Percentiles rank a stretch among this genome's conserved stretches.
These are phyloP conservation scores for Candida sphagnicola DNA, from an alignment of 805 yeast genomes.

Conservation along the genomic window DNA sequence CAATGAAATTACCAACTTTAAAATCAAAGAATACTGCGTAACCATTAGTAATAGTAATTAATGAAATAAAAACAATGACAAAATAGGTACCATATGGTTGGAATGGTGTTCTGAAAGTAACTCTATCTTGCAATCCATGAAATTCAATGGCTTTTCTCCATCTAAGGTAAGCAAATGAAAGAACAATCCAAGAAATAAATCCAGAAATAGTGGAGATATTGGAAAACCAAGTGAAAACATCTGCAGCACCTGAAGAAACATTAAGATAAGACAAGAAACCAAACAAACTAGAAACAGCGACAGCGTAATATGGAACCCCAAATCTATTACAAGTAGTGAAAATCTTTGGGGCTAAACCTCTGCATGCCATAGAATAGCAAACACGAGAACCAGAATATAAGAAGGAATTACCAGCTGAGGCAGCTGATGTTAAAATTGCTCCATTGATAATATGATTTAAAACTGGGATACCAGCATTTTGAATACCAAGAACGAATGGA, in stretches of 20 bases:
- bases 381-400: conserved; percentile 41
- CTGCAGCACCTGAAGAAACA: conserved; percentile 47
- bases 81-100: conserved; percentile 60
- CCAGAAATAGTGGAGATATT: conserved; percentile 66
- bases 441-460: conserved; percentile 62
- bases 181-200: conserved; percentile 59
- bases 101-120: conserved; percentile 52
- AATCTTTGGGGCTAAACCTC: conserved; percentile 36
- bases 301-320: conserved; percentile 42
- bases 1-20: conserved; percentile 56
- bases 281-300: conserved; percentile 28
- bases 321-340: conserved; percentile 32
- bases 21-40: conserved; percentile 63
- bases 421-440: conserved; percentile 56
- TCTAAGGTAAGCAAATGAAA: conserved; percentile 51
- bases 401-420: conserved; percentile 42
- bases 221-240: conserved; percentile 61
- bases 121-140: conserved; percentile 51
- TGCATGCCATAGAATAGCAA: conserved; percentile 35
- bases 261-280: conserved; percentile 52
- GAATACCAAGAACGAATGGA: conserved; percentile 63
- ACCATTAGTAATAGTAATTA: conserved; percentile 69
- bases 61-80: conserved; percentile 43
- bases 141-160: conserved; percentile 60
- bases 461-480: conserved; percentile 55